These are phyloP conservation scores for Iris pallida DNA, from an alignment of 116 monocot genomes.

Conservation along the genomic window DNA sequence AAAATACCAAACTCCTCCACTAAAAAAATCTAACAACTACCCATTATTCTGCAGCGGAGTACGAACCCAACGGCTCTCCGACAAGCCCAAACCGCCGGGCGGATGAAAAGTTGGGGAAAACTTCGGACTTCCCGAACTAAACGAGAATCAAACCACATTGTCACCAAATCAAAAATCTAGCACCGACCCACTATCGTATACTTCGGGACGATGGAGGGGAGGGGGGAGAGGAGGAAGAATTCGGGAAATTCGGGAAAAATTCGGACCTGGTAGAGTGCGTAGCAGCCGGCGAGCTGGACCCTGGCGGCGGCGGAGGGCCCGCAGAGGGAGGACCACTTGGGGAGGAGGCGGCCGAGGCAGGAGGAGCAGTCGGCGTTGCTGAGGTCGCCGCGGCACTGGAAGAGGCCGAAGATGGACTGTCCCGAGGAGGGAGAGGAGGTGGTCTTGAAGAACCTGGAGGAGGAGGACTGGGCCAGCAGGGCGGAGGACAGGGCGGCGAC, in stretches of 20 bases:
- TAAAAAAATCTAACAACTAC: too few relatives aligned
- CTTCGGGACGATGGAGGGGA: too few relatives aligned
- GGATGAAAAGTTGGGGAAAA: too few relatives aligned
- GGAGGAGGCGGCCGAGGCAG: constrained; percentile 38
- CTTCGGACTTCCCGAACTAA: too few relatives aligned
- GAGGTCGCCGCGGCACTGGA: constrained; percentile 68
- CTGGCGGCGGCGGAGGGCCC: constrained; percentile 31
- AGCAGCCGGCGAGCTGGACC: constrained; percentile 60
- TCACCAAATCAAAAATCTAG: too few relatives aligned
- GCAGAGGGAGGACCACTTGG: constrained; percentile 42
- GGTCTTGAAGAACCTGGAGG: constrained; percentile 59
- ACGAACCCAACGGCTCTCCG: too few relatives aligned
- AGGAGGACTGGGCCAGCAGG: constrained; percentile 28
- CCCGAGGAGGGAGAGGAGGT: constrained; percentile 28
- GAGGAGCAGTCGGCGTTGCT: constrained; percentile 38
- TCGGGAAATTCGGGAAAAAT: not conserved
- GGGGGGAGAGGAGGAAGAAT: too few relatives aligned
- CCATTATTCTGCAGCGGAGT: too few relatives aligned
- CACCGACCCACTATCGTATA: too few relatives aligned
- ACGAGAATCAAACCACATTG: too few relatives aligned
- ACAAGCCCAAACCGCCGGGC: too few relatives aligned
- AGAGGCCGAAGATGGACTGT: constrained; percentile 44
- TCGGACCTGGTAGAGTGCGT: constrained; percentile 42
- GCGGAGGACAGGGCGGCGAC: constrained; percentile 39
- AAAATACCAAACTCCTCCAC: too few relatives aligned